phyloP scores from a whole-genome alignment of 2,329 filamentous ascomycete species.

The Sclerotinia trifoliorum region DNA sequence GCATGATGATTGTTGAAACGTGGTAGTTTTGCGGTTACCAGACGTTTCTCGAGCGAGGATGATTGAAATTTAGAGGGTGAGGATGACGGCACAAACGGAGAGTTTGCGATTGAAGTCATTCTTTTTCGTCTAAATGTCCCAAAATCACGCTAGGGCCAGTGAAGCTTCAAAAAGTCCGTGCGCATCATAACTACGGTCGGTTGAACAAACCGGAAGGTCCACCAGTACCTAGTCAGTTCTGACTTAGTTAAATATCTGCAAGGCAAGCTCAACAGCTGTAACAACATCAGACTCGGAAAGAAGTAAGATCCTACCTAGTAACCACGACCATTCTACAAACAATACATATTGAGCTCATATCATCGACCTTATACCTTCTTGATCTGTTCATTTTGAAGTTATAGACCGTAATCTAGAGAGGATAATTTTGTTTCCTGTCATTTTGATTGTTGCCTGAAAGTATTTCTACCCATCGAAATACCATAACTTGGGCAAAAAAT shows the following conservation, averaged over 20 bases:
- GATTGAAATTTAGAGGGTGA: conserved; percentile 15
- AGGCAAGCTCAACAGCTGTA: neutral
- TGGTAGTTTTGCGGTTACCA: conserved; percentile 1
- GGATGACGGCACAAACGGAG: neutral
- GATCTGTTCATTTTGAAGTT: neutral
- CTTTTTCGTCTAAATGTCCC: conserved; percentile 14
- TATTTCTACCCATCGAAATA: conserved; percentile 45
- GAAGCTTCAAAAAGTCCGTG: neutral
- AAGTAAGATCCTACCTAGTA: neutral
- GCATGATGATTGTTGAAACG: conserved; percentile 32
- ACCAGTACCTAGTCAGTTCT: neutral
- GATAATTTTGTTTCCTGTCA: neutral
- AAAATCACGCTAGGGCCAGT: conserved; percentile 4
- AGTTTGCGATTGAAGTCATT: neutral
- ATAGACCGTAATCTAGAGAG: neutral
- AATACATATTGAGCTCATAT: neutral
- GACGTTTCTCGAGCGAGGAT: conserved; percentile 11
- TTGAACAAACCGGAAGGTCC: neutral
- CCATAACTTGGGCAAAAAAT: conserved; percentile 47
- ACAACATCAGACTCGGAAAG: neutral
- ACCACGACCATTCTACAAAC: neutral
- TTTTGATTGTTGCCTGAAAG: conserved; percentile 38
- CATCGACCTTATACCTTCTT: neutral
- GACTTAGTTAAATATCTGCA: neutral
- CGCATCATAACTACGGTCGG: neutral